These are phyloP conservation scores for Chenopodium berlandieri DNA, from an alignment of 148 eudicot genomes.

Conservation along the genomic window DNA sequence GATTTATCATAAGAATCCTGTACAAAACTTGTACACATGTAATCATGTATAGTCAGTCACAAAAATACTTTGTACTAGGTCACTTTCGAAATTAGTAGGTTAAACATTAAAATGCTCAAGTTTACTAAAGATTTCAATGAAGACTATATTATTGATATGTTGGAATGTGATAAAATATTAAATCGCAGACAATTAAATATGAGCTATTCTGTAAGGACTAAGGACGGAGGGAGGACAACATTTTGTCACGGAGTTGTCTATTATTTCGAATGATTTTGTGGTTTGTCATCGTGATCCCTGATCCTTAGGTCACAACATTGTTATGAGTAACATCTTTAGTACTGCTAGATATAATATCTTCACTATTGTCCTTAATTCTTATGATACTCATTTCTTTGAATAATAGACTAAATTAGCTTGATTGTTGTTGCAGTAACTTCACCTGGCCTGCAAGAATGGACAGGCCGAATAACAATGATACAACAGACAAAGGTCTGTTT, in stretches of 20 bases:
- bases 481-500: constrained; percentile 37
- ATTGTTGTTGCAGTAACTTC: constrained; percentile 8
- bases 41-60: background rate
- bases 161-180: no score
- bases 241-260: background rate
- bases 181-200: no score
- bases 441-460: constrained; percentile 15
- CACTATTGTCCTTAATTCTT: background rate
- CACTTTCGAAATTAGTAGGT: no score
- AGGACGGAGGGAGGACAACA: background rate
- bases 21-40: no score
- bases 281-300: background rate
- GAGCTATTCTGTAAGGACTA: no score
- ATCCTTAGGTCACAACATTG: no score
- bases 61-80: background rate
- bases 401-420: background rate
- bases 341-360: no score
- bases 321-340: no score
- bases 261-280: background rate
- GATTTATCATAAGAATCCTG: no score
- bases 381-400: background rate
- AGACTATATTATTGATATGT: no score
- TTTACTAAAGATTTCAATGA: no score
- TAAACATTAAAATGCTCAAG: no score
- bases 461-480: constrained; percentile 14